Evolutionary conservation across 1,139 yeast species (phyloP).

Genomic region (Nakaseomyces nivariensis): DNA sequence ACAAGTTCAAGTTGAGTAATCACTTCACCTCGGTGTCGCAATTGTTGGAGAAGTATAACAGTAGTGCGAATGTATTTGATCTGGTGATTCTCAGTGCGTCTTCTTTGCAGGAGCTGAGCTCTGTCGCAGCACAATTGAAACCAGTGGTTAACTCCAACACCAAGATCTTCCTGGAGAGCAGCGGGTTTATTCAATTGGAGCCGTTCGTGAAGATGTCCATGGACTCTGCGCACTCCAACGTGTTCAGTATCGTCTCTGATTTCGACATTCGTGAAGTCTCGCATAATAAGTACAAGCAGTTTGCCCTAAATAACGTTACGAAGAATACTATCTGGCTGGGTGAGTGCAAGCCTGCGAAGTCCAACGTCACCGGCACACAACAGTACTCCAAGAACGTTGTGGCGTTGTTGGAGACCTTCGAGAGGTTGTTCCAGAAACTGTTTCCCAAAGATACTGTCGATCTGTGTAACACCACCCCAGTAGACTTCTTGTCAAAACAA

Average conservation of each 20-base stretch:
- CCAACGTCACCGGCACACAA: conserved; percentile 7
- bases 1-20: conserved; percentile 16
- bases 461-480: conserved; percentile 32
- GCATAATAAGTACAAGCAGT: conserved; percentile 27
- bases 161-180: conserved; percentile 52
- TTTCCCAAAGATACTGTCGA: conserved; percentile 32
- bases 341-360: conserved; percentile 18
- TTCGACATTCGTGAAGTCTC: conserved; percentile 44
- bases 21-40: conserved; percentile 19
- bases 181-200: conserved; percentile 63
- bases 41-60: conserved; percentile 7
- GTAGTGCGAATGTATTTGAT: conserved; percentile 33
- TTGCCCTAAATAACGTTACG: conserved; percentile 17
- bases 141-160: conserved; percentile 34
- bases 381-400: conserved; percentile 19
- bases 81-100: conserved; percentile 38
- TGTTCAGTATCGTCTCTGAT: conserved; percentile 57
- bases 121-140: conserved; percentile 31
- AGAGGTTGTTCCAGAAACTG: conserved; percentile 23
- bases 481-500: conserved; percentile 62
- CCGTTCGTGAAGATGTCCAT: conserved; percentile 44
- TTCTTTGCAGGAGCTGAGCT: conserved; percentile 40
- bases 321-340: conserved; percentile 21
- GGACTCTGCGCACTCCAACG: conserved; percentile 29
- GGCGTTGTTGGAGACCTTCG: conserved; percentile 22